phyloP scores from a whole-genome alignment of 768 basidiomycete genomes.

The Tricholoma flavovirens region DNA sequence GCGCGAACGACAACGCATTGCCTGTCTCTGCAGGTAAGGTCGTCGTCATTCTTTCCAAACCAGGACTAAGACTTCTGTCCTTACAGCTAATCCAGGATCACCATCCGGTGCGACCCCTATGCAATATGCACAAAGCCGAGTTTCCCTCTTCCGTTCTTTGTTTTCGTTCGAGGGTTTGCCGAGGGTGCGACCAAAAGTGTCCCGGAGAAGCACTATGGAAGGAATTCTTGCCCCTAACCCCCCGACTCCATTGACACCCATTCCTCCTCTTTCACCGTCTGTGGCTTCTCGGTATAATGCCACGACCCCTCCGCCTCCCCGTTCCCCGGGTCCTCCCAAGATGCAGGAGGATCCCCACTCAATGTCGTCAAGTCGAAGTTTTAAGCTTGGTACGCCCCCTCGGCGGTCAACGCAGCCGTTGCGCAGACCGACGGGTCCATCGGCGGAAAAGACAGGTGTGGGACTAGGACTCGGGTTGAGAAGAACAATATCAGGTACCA shows the following conservation, averaged over 20 bases:
- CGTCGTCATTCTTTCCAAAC: background rate
- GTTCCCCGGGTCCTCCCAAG: slow-evolving; percentile 29
- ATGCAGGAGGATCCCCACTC: slow-evolving; percentile 30
- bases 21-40: slow-evolving; percentile 58
- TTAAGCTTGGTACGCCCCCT: slow-evolving; percentile 40
- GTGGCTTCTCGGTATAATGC: slow-evolving; percentile 17
- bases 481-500: slow-evolving; percentile 16
- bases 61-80: slow-evolving; percentile 1
- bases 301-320: slow-evolving; percentile 24
- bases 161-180: slow-evolving; percentile 41
- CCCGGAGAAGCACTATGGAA: slow-evolving; percentile 48
- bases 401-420: slow-evolving; percentile 26
- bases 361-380: slow-evolving; percentile 21
- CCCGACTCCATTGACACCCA: slow-evolving; percentile 32
- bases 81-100: slow-evolving; percentile 35
- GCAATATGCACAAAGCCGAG: slow-evolving; percentile 26
- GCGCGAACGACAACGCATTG: slow-evolving; percentile 94
- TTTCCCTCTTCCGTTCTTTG: slow-evolving; percentile 66
- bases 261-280: slow-evolving; percentile 26
- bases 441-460: slow-evolving; percentile 11
- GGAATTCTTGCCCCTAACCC: slow-evolving; percentile 69
- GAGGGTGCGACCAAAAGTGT: slow-evolving; percentile 36
- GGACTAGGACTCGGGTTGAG: slow-evolving; percentile 26
- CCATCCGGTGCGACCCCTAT: slow-evolving; percentile 26
- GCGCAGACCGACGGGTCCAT: slow-evolving; percentile 18